A percentile compares a stretch with the other conserved stretches of the same genome.
Evolutionary conservation across 2,329 filamentous ascomycete species (phyloP).

Genomic region (Trichoderma sp.): DNA sequence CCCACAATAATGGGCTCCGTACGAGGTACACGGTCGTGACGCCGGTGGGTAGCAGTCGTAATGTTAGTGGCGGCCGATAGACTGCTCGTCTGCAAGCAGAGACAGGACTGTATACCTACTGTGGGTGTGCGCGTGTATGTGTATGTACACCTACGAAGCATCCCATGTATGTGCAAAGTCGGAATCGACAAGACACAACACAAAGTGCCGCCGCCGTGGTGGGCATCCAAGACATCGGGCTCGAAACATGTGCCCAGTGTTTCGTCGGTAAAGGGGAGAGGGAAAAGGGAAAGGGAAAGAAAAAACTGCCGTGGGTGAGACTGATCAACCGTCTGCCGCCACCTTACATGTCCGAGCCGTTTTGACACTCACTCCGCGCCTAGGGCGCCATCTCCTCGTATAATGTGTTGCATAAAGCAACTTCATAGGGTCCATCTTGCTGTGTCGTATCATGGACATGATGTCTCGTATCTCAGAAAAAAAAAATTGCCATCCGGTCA

Average conservation of each 20-base stretch:
- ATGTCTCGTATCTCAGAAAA: not conserved
- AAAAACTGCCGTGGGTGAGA: not conserved
- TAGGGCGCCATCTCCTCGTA: slow-evolving; percentile 4
- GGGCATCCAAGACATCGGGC: slow-evolving; percentile 3
- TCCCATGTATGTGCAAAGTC: not conserved
- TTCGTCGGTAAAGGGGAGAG: not conserved
- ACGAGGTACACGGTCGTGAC: not conserved
- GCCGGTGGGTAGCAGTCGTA: slow-evolving; percentile 5
- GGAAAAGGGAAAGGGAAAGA: not conserved
- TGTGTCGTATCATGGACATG: not conserved
- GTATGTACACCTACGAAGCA: not conserved
- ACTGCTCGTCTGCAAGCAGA: not conserved
- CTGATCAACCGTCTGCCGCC: slow-evolving; percentile 1
- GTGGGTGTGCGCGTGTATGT: not conserved
- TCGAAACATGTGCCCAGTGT: not conserved
- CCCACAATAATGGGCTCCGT: slow-evolving; percentile 1
- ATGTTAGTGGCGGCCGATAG: not conserved
- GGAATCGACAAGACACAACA: not conserved
- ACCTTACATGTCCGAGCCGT: not conserved
- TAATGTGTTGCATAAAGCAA: not conserved
- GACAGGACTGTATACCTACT: not conserved
- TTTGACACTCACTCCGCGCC: not conserved
- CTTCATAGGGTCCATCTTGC: not conserved
- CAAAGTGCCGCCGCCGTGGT: not conserved
- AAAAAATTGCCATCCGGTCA: not conserved